Base-by-base conservation (phyloP, 306 rosid species). In the Dalbergia oliveri region DNA sequence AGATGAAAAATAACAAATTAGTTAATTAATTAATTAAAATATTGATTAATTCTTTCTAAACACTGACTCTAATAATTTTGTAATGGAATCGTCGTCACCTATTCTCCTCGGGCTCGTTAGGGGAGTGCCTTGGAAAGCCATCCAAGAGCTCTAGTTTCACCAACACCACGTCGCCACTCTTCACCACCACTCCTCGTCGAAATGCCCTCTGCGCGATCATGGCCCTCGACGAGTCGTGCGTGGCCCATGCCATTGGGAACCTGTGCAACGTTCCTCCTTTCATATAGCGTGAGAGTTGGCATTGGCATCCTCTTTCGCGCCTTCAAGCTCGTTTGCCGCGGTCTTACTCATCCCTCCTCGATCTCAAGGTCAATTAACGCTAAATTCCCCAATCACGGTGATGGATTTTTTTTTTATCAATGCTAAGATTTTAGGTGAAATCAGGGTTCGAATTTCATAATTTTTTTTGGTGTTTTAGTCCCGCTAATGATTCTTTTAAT, bases 221-320 rank as follows among this genome's bases (percentile, higher is more conserved):
- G 73, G 88, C 1, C 45, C 84, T 76, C 69, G 92, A 86, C 31
- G 94, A 94, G 66, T 88, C 99, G 0, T 94, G 99, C 61, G 67
- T 93, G 33, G 99, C 97, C 11, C 87, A 94, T 82, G 99, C 97
- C 59, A 88, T 94, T 35, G 97, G 97, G 0, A 94, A 94, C 72
- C 92, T 94, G 18, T 94, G 99, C 78, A 87, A 92, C 91, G 75
- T 94, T 94, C 50, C 91, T 94, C 6, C 93, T 94, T 65, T 92
- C 95, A 4, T 93, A 94, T 18, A 94, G 97, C 76, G 95, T 94
- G 62, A 66, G 97, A 26, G 99, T 90, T 8, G 99, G 99, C 51
- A 90, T 93, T 26, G 99, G 97, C 8, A 94, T 94, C 61, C 97
- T 94, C 56, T 97, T 94, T 71, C 99, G 99, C 69, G 99, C 99